Conservation (phyloP, 441 rosid species). For the Populus trichocarpa region DNA sequence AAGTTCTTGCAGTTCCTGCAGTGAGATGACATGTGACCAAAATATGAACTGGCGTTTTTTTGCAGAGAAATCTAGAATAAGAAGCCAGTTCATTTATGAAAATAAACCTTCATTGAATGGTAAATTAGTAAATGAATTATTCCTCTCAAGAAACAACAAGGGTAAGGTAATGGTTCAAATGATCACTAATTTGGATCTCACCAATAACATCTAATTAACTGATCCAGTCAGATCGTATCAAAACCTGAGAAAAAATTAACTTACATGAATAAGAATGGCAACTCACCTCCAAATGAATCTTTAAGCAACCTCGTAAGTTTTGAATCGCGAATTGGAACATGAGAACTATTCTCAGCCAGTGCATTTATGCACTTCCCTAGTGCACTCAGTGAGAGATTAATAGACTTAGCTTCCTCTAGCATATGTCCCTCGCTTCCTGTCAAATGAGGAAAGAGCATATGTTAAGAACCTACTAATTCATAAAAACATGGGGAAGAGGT, state of each 20-base stretch:
- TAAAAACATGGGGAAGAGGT: constrained; percentile 2
- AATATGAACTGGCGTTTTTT: background rate
- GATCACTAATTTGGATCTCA: background rate
- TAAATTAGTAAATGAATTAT: background rate
- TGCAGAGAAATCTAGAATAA: background rate
- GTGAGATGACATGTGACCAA: constrained; percentile 18
- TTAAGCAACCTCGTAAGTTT: constrained; percentile 90
- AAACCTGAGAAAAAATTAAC: constrained; percentile 4
- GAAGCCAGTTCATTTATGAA: background rate
- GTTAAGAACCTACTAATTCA: constrained; percentile 2
- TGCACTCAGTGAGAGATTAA: constrained; percentile 96
- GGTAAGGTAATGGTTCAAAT: background rate
- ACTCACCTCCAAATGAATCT: constrained; percentile 98
- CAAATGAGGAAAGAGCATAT: constrained; percentile 24
- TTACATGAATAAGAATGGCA: constrained; percentile 4
- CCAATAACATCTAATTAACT: background rate
- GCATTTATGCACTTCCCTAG: constrained; percentile 35
- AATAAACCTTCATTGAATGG: constrained; percentile 1
- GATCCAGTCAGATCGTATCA: constrained; percentile 5
- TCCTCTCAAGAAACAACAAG: background rate
- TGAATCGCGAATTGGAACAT: constrained; percentile 98
- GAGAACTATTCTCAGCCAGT: constrained; percentile 88
- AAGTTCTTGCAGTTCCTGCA: constrained; percentile 96
- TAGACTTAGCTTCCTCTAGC: constrained; percentile 97
- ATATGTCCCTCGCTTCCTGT: constrained; percentile 99